Percentiles rank a stretch among this genome's conserved stretches.
Evolutionary conservation across 2,329 filamentous ascomycete genomes (phyloP).

Genomic region (Didymella segeticola): DNA sequence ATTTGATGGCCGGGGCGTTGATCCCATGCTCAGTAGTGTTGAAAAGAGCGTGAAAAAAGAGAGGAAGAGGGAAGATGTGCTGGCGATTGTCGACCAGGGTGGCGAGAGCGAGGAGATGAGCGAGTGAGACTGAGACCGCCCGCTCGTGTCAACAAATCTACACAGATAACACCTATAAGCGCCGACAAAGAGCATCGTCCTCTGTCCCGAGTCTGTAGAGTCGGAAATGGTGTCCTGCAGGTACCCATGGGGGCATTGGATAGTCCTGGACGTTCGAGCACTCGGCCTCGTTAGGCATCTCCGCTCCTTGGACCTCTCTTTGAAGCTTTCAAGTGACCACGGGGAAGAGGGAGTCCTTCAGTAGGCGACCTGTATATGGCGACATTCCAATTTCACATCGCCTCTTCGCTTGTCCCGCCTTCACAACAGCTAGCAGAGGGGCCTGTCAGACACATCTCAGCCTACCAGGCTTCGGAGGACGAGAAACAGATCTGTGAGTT

Average conservation of each 20-base stretch:
- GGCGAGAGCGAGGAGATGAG: slow-evolving; percentile 32
- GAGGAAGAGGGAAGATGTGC: slow-evolving; percentile 4
- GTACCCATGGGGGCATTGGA: not conserved
- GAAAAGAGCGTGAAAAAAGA: slow-evolving; percentile 15
- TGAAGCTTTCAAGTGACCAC: too few species aligned
- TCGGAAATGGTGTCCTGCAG: not conserved
- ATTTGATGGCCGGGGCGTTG: slow-evolving; percentile 29
- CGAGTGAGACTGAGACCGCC: slow-evolving; percentile 16
- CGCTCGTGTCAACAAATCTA: not conserved
- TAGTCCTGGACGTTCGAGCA: not conserved
- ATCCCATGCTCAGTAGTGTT: slow-evolving; percentile 10
- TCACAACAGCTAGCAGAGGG: not conserved
- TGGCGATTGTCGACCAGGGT: slow-evolving; percentile 24
- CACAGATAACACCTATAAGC: too few species aligned
- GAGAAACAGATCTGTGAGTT: not conserved
- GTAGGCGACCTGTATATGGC: too few species aligned
- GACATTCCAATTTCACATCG: too few species aligned
- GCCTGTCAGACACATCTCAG: not conserved
- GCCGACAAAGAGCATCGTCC: not conserved
- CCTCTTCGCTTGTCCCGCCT: too few species aligned
- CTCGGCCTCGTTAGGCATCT: too few species aligned
- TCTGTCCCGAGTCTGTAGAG: not conserved
- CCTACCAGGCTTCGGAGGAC: not conserved
- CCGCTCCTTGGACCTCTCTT: too few species aligned
- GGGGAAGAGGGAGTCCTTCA: too few species aligned